Conservation (phyloP, 192 early-diverging fungal genomes). For the Lobulomyces angularis region DNA sequence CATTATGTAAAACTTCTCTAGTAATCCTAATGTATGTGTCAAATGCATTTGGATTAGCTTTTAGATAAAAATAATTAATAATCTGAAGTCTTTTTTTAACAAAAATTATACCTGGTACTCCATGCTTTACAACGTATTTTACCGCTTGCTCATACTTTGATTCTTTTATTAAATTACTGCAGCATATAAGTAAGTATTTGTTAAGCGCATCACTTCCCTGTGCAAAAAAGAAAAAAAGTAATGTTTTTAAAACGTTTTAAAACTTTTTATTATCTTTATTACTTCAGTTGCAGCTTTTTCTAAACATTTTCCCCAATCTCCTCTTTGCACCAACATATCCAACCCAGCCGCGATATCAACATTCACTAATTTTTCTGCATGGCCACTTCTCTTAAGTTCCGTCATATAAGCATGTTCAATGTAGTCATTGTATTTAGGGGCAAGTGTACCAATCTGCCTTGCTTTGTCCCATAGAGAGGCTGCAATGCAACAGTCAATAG, state of each 20-base stretch:
- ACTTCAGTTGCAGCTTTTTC: constrained; percentile 29
- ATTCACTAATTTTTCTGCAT: constrained; percentile 35
- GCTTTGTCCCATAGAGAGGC: constrained; percentile 43
- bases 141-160: constrained; percentile 28
- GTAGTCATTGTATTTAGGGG: constrained; percentile 42
- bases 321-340: constrained; percentile 39
- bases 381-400: constrained; percentile 37
- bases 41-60: constrained; percentile 9
- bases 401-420: constrained; percentile 40
- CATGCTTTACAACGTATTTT: constrained; percentile 23
- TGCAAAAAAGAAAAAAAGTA: too few relatives aligned
- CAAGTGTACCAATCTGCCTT: constrained; percentile 28
- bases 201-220: constrained; percentile 26
- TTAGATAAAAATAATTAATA: too few relatives aligned
- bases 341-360: constrained; percentile 44
- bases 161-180: constrained; percentile 22
- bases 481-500: constrained; percentile 42
- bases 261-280: constrained; percentile 7
- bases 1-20: constrained; percentile 12
- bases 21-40: constrained; percentile 32
- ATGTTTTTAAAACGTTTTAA: constrained; percentile 7
- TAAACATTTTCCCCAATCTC: constrained; percentile 52
- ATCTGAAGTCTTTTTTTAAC: too few relatives aligned
- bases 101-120: too few relatives aligned
- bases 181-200: constrained; percentile 34